Base-by-base conservation (phyloP, 106 monocot species). In the Phalaenopsis aphrodite region DNA sequence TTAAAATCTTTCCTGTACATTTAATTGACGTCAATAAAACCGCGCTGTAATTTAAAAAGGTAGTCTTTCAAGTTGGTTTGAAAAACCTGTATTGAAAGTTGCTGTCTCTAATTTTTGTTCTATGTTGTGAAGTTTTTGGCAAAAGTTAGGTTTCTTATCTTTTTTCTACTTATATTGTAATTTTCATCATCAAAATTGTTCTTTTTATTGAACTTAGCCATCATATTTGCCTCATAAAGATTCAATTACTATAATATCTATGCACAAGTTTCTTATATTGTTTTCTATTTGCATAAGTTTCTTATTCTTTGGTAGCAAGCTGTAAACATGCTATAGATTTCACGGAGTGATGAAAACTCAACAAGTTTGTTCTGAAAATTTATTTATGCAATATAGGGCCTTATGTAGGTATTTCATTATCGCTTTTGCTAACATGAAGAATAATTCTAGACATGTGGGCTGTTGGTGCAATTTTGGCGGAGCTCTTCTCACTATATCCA, bases 371-470 rank as follows among this genome's bases (percentile, higher is more conserved):
- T 74, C 15, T 69, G 39, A 41, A 39, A 69, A 39, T 12, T 69
- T 69, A 11, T 9, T 7, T 69, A 69, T 69, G 69, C 8, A 69
- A 69, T 11, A 38, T 69, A 21, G 69, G 61, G 61, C 61, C 18
- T 61, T 61, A 5, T 69, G 14, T 69, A 39, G 69, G 14, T 39
- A 38, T 69, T 38, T 69, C 64, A 39, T 69, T 69, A 0, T 45
- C 66, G 36, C 14, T 14, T 69, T 68, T 74, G 42, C 74, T 74
- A 45, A 74, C 74, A 42, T 74, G 41, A 36, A 74, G 21, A 45
- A 49, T 23, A 76, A 76, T 77, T 81, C 55, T 88, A 96, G 96
- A 96, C 78, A 88, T 96, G 91, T 96, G 96, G 96, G 93, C 96
- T 67, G 84, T 91, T 80, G 96, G 96, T 80, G 91, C 96, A 23